These are phyloP conservation scores for Balansia obtecta DNA, from an alignment of 2,329 filamentous ascomycete genomes.

Conservation along the genomic window DNA sequence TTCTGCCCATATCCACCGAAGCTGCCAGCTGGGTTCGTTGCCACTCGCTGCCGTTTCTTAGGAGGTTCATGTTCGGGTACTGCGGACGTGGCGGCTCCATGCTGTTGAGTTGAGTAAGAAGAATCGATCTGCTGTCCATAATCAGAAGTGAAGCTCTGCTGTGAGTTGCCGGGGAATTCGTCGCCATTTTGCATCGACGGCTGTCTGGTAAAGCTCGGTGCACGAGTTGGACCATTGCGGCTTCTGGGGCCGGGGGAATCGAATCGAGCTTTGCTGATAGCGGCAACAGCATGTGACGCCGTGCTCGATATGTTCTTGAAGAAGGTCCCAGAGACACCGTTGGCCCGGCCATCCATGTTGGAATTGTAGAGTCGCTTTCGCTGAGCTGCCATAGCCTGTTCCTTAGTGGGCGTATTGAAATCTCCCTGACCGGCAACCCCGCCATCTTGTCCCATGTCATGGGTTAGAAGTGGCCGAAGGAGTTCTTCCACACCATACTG, in stretches of 20 bases:
- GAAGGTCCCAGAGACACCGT: slow-evolving; percentile 69
- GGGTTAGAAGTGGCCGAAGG: slow-evolving; percentile 61
- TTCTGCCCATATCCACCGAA: slow-evolving; percentile 41
- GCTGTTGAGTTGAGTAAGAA: slow-evolving; percentile 51
- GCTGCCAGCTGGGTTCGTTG: slow-evolving; percentile 42
- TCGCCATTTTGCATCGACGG: slow-evolving; percentile 59
- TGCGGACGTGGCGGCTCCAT: slow-evolving; percentile 26
- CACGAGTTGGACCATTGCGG: slow-evolving; percentile 50
- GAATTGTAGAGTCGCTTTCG: slow-evolving; percentile 81
- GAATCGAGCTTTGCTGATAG: slow-evolving; percentile 90
- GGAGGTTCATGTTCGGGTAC: slow-evolving; percentile 60
- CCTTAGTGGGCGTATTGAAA: slow-evolving; percentile 92
- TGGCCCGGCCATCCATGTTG: slow-evolving; percentile 51
- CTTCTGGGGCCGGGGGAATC: slow-evolving; percentile 69
- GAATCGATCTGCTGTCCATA: slow-evolving; percentile 63
- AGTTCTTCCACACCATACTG: slow-evolving; percentile 67
- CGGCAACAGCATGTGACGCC: slow-evolving; percentile 83
- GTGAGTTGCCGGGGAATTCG: slow-evolving; percentile 60
- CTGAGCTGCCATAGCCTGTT: slow-evolving; percentile 94
- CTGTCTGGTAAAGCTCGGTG: slow-evolving; percentile 59
- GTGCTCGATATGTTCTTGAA: slow-evolving; percentile 95
- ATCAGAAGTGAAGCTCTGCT: slow-evolving; percentile 72
- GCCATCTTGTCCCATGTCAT: slow-evolving; percentile 69
- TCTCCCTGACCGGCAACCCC: slow-evolving; percentile 58
- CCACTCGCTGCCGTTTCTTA: slow-evolving; percentile 59